phyloP scores from a whole-genome alignment of 2,329 filamentous ascomycete genomes.

The Trichoderma koningii region DNA sequence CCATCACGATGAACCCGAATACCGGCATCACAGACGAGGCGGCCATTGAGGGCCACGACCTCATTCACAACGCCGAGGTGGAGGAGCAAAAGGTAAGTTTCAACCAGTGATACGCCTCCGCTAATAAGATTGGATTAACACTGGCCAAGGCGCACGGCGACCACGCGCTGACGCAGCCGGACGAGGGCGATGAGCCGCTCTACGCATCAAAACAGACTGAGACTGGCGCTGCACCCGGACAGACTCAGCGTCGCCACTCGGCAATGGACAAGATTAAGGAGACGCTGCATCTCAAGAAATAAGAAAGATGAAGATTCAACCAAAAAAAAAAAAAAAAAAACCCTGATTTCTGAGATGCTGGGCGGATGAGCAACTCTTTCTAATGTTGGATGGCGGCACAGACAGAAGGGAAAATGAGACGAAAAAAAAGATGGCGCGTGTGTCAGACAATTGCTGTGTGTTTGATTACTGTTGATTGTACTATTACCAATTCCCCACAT shows the following conservation, averaged over 20 bases:
- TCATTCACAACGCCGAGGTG: slow-evolving; percentile 41
- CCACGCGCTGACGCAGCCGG: slow-evolving; percentile 25
- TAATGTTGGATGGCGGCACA: neutral
- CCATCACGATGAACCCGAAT: slow-evolving; percentile 19
- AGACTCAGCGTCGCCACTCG: slow-evolving; percentile 14
- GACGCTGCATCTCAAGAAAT: slow-evolving; percentile 27
- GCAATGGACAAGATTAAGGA: slow-evolving; percentile 28
- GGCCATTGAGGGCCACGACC: slow-evolving; percentile 39
- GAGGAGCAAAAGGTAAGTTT: slow-evolving; percentile 36
- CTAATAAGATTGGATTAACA: too few relatives aligned
- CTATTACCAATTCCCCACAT: slow-evolving; percentile 3
- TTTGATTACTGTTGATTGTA: neutral
- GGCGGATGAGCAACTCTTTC: neutral
- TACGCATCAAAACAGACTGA: neutral
- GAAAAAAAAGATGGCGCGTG: slow-evolving; percentile 11
- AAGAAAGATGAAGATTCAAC: neutral
- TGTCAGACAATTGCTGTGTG: neutral
- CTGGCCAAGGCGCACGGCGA: slow-evolving; percentile 19
- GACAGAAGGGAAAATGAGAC: neutral
- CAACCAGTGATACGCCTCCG: too few relatives aligned
- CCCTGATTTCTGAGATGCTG: neutral
- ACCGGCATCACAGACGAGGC: slow-evolving; percentile 37
- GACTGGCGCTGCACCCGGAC: neutral
- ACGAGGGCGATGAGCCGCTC: slow-evolving; percentile 19
- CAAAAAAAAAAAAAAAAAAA: neutral